These are phyloP conservation scores for Zalaria obscura DNA, from an alignment of 2,329 filamentous ascomycete genomes.

Conservation along the genomic window DNA sequence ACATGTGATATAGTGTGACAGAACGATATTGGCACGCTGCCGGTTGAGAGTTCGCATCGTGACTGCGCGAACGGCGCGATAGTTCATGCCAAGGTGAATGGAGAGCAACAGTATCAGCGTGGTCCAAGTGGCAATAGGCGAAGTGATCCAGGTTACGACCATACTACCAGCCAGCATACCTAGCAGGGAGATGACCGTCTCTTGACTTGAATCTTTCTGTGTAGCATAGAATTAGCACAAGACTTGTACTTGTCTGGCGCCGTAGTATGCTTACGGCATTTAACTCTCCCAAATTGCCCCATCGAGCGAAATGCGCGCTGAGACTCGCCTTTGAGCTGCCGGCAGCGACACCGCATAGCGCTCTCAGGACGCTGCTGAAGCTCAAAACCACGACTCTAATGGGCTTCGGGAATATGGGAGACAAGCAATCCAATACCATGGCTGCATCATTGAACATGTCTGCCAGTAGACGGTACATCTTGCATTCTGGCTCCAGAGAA, in stretches of 20 bases:
- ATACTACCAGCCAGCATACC: conserved; percentile 78
- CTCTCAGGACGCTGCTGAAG: conserved; percentile 45
- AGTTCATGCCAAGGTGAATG: conserved; percentile 73
- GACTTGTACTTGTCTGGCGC: conserved; percentile 4
- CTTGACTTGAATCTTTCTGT: conserved; percentile 80
- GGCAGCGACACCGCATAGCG: conserved; percentile 78
- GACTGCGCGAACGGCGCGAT: conserved; percentile 70
- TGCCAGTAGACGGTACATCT: conserved; percentile 73
- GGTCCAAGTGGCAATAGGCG: conserved; percentile 57
- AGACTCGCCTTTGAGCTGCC: conserved; percentile 82
- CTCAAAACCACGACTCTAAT: conserved; percentile 44
- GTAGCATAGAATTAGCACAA: not conserved
- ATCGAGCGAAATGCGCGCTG: conserved; percentile 78
- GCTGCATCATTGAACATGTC: conserved; percentile 81
- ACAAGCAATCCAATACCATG: conserved; percentile 74
- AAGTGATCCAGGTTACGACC: conserved; percentile 62
- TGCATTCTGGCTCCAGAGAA: conserved; percentile 78
- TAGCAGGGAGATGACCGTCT: conserved; percentile 78
- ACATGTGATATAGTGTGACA: conserved; percentile 30
- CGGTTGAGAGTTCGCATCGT: conserved; percentile 74
- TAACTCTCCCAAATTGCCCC: conserved; percentile 79
- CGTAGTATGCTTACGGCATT: conserved; percentile 51
- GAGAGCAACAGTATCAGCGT: conserved; percentile 58
- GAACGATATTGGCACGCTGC: conserved; percentile 70
- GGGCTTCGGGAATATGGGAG: conserved; percentile 53